These are phyloP conservation scores for Trichoderma sp. DNA, from an alignment of 2,329 filamentous ascomycete genomes.

Conservation along the genomic window DNA sequence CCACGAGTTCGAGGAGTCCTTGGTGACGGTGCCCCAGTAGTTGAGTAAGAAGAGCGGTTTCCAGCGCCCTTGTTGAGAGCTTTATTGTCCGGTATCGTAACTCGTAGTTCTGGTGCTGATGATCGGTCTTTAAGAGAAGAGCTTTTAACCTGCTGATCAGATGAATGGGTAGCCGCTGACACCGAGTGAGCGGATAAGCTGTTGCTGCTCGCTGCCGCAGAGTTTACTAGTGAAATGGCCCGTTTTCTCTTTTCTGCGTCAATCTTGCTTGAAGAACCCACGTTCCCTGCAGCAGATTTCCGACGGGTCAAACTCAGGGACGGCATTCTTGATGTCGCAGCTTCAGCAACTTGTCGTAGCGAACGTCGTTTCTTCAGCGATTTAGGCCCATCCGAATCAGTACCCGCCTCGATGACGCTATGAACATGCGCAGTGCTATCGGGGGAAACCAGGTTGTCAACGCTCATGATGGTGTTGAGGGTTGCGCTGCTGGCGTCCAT, in stretches of 20 bases:
- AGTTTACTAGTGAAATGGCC: not conserved
- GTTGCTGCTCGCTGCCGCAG: not conserved
- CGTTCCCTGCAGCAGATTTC: constrained; percentile 16
- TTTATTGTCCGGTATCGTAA: constrained; percentile 16
- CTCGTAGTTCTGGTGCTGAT: constrained; percentile 29
- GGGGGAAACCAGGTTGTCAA: constrained; percentile 41
- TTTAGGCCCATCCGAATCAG: not conserved
- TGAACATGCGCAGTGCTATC: not conserved
- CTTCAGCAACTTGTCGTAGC: constrained; percentile 11
- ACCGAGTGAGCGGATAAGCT: not conserved
- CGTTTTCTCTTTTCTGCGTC: not conserved
- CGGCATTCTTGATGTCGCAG: constrained; percentile 10
- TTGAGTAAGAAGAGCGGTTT: constrained; percentile 22
- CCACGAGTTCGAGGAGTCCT: constrained; percentile 10
- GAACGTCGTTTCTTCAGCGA: constrained; percentile 15
- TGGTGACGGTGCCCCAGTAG: constrained; percentile 21
- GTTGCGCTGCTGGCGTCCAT: constrained; percentile 46
- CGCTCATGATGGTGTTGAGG: constrained; percentile 49
- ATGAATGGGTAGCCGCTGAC: not conserved
- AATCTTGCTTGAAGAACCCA: not conserved
- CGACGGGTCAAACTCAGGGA: constrained; percentile 11
- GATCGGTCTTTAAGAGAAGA: constrained; percentile 18
- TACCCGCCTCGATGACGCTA: not conserved
- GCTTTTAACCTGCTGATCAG: constrained; percentile 8
- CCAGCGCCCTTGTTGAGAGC: constrained; percentile 23